phyloP scores from a whole-genome alignment of 1,284 basidiomycete genomes.

The Ceratobasidium sp. region DNA sequence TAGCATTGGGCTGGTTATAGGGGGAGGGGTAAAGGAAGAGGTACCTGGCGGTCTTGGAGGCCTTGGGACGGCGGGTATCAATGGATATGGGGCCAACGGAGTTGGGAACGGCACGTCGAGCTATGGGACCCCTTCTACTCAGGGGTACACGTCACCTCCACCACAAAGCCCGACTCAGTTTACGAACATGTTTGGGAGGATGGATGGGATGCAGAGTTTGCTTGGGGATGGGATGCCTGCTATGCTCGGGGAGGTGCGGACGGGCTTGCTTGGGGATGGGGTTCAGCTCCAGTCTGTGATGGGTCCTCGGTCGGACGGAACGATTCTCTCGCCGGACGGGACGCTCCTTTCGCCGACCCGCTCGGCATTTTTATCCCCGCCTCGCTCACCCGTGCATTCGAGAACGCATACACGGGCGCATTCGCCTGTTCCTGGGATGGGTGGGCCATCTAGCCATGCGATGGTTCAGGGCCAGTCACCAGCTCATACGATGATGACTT shows the following conservation, averaged over 20 bases:
- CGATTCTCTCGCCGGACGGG: too few species aligned
- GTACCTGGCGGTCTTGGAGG: too few species aligned
- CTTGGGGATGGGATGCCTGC: constrained; percentile 16
- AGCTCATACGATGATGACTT: neutral
- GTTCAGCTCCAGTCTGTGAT: neutral
- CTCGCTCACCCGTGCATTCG: constrained; percentile 25
- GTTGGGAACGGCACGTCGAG: constrained; percentile 15
- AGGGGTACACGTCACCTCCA: constrained; percentile 37
- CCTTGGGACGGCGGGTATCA: neutral
- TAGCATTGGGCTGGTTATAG: constrained; percentile 24
- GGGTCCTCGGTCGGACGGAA: neutral
- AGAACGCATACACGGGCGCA: constrained; percentile 20
- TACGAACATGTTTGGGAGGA: neutral
- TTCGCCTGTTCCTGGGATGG: constrained; percentile 17
- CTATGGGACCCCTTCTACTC: constrained; percentile 38
- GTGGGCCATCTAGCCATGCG: neutral
- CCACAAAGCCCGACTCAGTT: constrained; percentile 29
- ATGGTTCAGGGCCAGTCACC: neutral
- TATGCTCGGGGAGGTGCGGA: neutral
- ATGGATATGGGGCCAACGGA: neutral
- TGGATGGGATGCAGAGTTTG: neutral
- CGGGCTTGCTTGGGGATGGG: neutral
- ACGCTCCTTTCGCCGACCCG: constrained; percentile 18
- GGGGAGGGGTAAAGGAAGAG: constrained; percentile 34
- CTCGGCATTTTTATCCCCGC: constrained; percentile 25